Evolutionary conservation across 176 grass and related monocot genomes (phyloP).

Genomic region (Triticum aestivum): DNA sequence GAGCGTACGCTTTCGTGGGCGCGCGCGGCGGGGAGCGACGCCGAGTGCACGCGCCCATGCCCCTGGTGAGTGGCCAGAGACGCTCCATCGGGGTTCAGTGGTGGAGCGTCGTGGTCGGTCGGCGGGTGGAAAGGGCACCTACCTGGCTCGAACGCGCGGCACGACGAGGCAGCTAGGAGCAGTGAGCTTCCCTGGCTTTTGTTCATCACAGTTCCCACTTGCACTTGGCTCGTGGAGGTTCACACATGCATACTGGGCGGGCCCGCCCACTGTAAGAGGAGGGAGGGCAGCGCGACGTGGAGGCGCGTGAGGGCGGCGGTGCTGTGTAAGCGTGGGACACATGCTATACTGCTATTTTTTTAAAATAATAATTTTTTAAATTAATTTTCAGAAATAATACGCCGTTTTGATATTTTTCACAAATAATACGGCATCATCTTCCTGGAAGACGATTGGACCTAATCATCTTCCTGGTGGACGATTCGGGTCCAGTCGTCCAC

Average conservation of each 20-base stretch:
- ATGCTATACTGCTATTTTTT: too few species aligned
- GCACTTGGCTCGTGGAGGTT: not conserved
- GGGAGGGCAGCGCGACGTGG: not conserved
- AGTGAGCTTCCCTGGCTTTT: too few species aligned
- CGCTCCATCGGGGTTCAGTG: not conserved
- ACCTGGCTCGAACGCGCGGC: not conserved
- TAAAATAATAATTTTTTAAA: too few species aligned
- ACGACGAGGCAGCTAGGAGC: not conserved
- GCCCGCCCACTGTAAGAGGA: too few species aligned
- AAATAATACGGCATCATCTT: too few species aligned
- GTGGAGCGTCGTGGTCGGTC: not conserved
- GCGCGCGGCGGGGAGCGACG: not conserved
- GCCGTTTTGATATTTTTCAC: too few species aligned
- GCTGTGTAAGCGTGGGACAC: not conserved
- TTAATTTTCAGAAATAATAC: too few species aligned
- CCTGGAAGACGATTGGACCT: too few species aligned
- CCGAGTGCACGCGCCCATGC: not conserved
- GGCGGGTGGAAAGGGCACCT: not conserved
- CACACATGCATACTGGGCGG: not conserved
- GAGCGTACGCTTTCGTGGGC: too few species aligned
- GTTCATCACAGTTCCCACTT: too few species aligned
- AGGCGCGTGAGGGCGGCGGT: not conserved
- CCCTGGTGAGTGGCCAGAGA: not conserved
- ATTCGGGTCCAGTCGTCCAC: too few species aligned
- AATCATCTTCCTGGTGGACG: too few species aligned